Evolutionary conservation across 176 grass and related monocot genomes (phyloP), one percentile per base, ranked within the genome.

Genomic region (Oryza meridionalis): DNA sequence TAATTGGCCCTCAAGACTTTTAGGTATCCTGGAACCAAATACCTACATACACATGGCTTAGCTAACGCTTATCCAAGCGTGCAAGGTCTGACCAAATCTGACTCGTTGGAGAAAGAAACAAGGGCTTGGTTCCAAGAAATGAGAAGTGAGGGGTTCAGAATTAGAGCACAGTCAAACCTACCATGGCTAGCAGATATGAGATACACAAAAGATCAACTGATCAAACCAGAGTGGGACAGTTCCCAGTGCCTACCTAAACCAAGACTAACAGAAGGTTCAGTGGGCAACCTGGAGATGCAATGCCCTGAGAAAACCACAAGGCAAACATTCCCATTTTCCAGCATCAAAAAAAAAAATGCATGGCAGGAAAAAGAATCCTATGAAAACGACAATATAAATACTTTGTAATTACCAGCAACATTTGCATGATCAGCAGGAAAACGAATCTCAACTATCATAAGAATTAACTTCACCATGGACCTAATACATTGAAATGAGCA

Each of bases 161-260:
- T 29, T 33, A 43, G 3, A 67, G 38, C 27, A 83, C 27, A 59
- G 80, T 90, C 89, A 80, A 76, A 90, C 84, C 81, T 80, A 84
- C 49, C 80, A 13, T 46, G 58, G 14, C 24, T 44, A 13, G 68
- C 40, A 35, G 25, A 17, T n/a, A 67, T 50, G 53, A 21, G 66
- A 27, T 13, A 38, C n/a, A 33, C 65, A 38, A 50, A 77, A 9
- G 2, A 62, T 62, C 1, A 62, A 24, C 7, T 62, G 85, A 77
- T 88, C 73, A 82, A 71, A 88, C 66, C 29, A 49, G 70, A 82
- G 38, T 82, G 16, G 31, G 14, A 73, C 62, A 72, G 27, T 65
- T 77, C 65, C 24, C 12, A 8, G 2, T 35, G 51, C 26, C 49
- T 11, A 27, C 37, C 9, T 29, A 32, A 66, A 80, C 16, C 11